Evolutionary conservation across 2,329 filamentous ascomycete species (phyloP), one percentile per base, ranked within the genome.

Genomic region (Diaporthe longicolla): DNA sequence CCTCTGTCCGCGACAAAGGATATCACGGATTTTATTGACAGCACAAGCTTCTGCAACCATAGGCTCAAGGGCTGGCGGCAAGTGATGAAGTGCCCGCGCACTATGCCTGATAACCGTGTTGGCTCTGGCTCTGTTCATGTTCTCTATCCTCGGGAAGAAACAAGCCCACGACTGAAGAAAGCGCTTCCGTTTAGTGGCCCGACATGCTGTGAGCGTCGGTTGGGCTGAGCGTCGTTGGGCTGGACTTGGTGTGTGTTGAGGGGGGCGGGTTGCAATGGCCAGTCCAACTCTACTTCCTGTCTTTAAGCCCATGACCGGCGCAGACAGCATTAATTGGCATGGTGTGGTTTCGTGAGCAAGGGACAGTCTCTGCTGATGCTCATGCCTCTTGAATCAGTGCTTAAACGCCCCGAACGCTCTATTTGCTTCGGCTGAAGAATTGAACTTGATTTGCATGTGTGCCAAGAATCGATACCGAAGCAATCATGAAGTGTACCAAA

Each of bases 401-500:
- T 52, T 4, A 35, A 21, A 35, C 24, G n/a, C 5, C 35, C 10
- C 24, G 13, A 26, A 35, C 35, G 8, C 4, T 35, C 29, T 15
- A 26, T 26, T 48, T 11, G 4, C 8, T 45, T 35, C 4, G 37
- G 19, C 32, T 10, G 3, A 35, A 15, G 43, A 45, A 26, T 15
- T 21, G 40, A 17, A 24, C 4, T 40, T 54, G n/a, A 19, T 37
- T 45, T 54, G 48, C n/a, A 26, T 52, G n/a, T 65, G 35, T 58
- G 70, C 57, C 52, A 55, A 32, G 32, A 63, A 11, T 54, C 45
- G n/a, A 61, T 52, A 50, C 54, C 5, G 21, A 71, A 71, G 29
- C 57, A 52, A 40, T 54, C 13, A 63, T 52, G 45, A 71, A 71
- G 59, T 29, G 35, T 63, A 43, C 35, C 57, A 43, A 19, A 54